Evolutionary conservation across 306 rosid species (phyloP), one percentile per base, ranked within the genome.

Genomic region (Vicia faba): DNA sequence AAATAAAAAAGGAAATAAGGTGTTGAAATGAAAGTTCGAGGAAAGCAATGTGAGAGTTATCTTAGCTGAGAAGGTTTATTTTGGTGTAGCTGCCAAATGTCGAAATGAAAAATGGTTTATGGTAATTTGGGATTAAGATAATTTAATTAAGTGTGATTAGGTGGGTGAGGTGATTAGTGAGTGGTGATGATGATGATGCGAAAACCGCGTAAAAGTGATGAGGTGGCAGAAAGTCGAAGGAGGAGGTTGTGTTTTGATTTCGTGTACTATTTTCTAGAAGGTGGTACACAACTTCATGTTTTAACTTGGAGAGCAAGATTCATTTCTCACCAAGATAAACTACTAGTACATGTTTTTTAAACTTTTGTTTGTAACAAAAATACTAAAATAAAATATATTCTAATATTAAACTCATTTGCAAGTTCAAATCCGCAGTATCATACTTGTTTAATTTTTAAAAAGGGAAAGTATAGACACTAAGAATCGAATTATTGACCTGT

Each of bases 171-270:
- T 15, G 43, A 57, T 69, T 20, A 43, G 71, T 69, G 53, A 75
- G 35, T 8, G 29, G 12, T 63, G 81, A 64, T 48, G 76, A 64
- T 48, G 76, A 70, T 71, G 77, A 76, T 69, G 61, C 38, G 3
- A 64, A 77, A 77, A 70, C 77, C 77, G 81, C 77, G 81, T 77
- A 28, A 33, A 71, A 5, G 77, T 71, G 73, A 65, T 55, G 48
- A 71, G 70, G 77, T 57, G 76, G 71, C 4, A 33, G 43, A 59
- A 59, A 44, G 72, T 64, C 64, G 76, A 28, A 3, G 25, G 69
- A 31, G 26, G 77, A 69, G 41, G 73, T 70, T 77, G 73, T 13
- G 26, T 50, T 48, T 71, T 50, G 69, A 68, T 68, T 75, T 76
- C 59, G 61, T 69, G 39, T 40, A 29, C 50, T 2, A 14, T 54